phyloP scores from a whole-genome alignment of 2,329 filamentous ascomycete genomes.

The Capronia americana region DNA sequence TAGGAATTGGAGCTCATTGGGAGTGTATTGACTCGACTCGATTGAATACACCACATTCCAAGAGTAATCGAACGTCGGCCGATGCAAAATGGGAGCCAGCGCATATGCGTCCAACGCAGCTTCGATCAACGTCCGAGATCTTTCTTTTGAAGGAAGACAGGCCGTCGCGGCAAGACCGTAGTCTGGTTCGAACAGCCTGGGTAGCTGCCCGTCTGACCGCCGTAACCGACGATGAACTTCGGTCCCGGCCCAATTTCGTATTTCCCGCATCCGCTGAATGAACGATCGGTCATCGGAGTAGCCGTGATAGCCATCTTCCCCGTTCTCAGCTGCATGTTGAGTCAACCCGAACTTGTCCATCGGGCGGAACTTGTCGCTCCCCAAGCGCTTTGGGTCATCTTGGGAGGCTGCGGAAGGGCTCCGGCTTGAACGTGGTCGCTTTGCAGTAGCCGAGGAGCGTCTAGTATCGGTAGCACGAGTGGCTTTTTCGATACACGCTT shows the following conservation, averaged over 20 bases:
- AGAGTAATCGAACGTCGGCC: slow-evolving; percentile 15
- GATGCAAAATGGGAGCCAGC: slow-evolving; percentile 11
- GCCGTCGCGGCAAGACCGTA: slow-evolving; percentile 8
- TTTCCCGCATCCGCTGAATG: slow-evolving; percentile 19
- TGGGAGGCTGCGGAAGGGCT: neutral
- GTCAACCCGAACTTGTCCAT: slow-evolving; percentile 8
- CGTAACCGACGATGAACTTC: slow-evolving; percentile 6
- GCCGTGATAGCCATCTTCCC: slow-evolving; percentile 10
- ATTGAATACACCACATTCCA: slow-evolving; percentile 10
- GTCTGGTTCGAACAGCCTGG: slow-evolving; percentile 14
- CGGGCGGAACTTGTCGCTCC: neutral
- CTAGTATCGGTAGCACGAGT: neutral
- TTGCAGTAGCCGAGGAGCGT: neutral
- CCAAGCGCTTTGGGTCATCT: neutral
- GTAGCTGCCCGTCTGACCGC: neutral
- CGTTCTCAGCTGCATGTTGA: slow-evolving; percentile 11
- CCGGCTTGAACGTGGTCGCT: neutral
- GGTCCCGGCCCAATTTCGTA: slow-evolving; percentile 13
- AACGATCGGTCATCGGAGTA: slow-evolving; percentile 19
- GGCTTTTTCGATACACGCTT: slow-evolving; percentile 11
- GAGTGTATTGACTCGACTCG: neutral
- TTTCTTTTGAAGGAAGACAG: slow-evolving; percentile 12
- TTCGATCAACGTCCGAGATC: slow-evolving; percentile 11
- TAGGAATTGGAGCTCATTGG: slow-evolving; percentile 10
- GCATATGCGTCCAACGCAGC: slow-evolving; percentile 17